These are phyloP conservation scores for Ceratocystis colombiana DNA, from an alignment of 2,329 filamentous ascomycete species.

Conservation along the genomic window DNA sequence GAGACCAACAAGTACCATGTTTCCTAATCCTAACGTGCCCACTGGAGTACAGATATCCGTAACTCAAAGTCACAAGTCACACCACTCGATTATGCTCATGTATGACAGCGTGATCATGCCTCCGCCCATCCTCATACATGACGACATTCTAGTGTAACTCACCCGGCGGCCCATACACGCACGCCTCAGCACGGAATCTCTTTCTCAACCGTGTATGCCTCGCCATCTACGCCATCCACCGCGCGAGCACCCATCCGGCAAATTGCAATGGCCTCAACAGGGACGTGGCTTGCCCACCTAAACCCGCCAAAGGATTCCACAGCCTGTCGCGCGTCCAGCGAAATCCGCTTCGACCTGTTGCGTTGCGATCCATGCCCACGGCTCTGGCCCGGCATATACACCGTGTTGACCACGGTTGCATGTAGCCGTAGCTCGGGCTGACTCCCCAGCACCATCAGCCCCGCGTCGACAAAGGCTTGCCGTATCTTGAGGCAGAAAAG, in stretches of 20 bases:
- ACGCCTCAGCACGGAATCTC: conserved; percentile 35
- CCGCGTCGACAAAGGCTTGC: conserved; percentile 44
- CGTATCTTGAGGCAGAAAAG: conserved; percentile 50
- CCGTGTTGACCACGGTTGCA: conserved; percentile 76
- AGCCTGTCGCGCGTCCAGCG: conserved; percentile 46
- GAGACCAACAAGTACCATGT: background rate
- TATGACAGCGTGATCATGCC: background rate
- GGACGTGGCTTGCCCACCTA: conserved; percentile 59
- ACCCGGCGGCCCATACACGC: conserved; percentile 27
- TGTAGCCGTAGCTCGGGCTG: conserved; percentile 61
- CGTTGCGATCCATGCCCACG: background rate
- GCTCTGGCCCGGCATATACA: conserved; percentile 49
- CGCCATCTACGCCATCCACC: conserved; percentile 43
- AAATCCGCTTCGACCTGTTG: conserved; percentile 34
- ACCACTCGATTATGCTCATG: conserved; percentile 3
- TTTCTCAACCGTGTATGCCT: conserved; percentile 45
- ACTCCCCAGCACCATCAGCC: conserved; percentile 46
- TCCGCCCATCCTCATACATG: background rate
- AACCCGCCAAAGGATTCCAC: conserved; percentile 53
- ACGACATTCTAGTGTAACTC: background rate
- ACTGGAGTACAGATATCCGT: background rate
- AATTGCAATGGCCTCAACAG: conserved; percentile 61
- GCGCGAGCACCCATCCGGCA: conserved; percentile 82
- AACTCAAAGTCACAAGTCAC: background rate
- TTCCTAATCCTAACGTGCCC: background rate